Conservation (phyloP, 2,329 filamentous ascomycete genomes). For the Thielaviopsis musarum region DNA sequence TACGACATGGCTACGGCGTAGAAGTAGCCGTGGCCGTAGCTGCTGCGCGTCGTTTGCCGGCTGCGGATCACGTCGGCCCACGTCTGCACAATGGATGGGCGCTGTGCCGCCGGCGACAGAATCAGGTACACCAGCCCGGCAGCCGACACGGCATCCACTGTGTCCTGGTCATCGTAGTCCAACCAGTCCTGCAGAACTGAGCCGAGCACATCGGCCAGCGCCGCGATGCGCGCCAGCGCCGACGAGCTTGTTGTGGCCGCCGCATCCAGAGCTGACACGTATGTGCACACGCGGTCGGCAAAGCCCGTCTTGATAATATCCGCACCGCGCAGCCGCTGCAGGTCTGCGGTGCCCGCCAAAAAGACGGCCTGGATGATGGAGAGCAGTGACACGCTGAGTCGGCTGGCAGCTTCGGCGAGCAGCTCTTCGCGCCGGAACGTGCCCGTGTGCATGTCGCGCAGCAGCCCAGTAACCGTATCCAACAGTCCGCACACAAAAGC, state of each 20-base stretch:
- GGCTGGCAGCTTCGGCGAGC: slow-evolving; percentile 42
- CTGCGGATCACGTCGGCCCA: slow-evolving; percentile 30
- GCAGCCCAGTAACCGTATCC: not conserved
- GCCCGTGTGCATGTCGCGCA: slow-evolving; percentile 22
- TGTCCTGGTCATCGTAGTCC: slow-evolving; percentile 31
- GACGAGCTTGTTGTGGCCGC: not conserved
- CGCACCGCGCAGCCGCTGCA: not conserved
- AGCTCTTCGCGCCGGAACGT: slow-evolving; percentile 45
- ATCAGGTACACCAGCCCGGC: slow-evolving; percentile 34
- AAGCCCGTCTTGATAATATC: slow-evolving; percentile 2
- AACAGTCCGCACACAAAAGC: not conserved
- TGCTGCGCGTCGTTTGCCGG: slow-evolving; percentile 19
- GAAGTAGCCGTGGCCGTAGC: slow-evolving; percentile 33
- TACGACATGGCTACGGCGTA: slow-evolving; percentile 35
- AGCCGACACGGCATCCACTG: slow-evolving; percentile 30
- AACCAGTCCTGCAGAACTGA: slow-evolving; percentile 22
- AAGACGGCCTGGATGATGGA: slow-evolving; percentile 20
- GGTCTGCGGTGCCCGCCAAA: not conserved
- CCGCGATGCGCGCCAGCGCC: not conserved
- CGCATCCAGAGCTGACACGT: slow-evolving; percentile 14
- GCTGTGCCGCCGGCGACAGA: slow-evolving; percentile 22
- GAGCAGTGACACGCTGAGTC: slow-evolving; percentile 36
- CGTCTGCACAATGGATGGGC: slow-evolving; percentile 23
- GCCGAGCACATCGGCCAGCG: not conserved
- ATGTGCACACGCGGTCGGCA: slow-evolving; percentile 3